Evolutionary conservation across 352 stramenopile genomes (phyloP), one percentile per base, ranked within the genome.

Genomic region (Pythium utonaiense): DNA sequence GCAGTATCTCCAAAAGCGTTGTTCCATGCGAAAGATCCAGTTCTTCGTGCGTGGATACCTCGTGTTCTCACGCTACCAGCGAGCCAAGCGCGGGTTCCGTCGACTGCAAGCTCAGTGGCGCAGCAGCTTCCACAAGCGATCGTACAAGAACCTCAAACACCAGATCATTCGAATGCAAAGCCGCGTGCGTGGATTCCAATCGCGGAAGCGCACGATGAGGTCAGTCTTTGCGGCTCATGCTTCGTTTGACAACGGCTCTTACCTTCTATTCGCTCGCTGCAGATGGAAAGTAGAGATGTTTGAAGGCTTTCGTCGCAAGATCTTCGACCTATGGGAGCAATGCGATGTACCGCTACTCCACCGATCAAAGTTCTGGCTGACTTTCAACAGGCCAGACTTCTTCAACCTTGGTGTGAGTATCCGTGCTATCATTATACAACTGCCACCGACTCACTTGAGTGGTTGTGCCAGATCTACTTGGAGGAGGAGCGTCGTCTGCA

Each of bases 351-450:
- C 84, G 6, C 53, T 93, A 21, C 61, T 91, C 0, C 77, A 93
- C 64, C 73, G 84, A 17, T 89, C 84, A 48, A 91, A 92, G 54
- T 93, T 93, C 53, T 93, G 84, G 84, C 65, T 91, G 36, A 87
- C 74, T 12, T 93, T 91, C 60, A 83, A 89, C 56, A 65, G 63
- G 16, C 51, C 70, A 2, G 79, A 93, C 53, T 93, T 89, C 31
- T 89, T 93, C 57, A 87, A 81, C 53, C 73, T 93, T 45, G 82
- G 82, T 3, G 81, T 90, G 61, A 9, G 25, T 2, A 8, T 17
- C 19, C 6, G n/a, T 25, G 6, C 17, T 47, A 6, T 6, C 40
- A 13, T 10, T 16, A 19, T 17, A 9, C 40, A 25, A 25, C 40
- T 25, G 5, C 10, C 6, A 9, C 3, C 5, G 7, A 25, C 40